Evolutionary conservation across 805 yeast genomes (phyloP).

Genomic region (Ogataea ganodermae): DNA sequence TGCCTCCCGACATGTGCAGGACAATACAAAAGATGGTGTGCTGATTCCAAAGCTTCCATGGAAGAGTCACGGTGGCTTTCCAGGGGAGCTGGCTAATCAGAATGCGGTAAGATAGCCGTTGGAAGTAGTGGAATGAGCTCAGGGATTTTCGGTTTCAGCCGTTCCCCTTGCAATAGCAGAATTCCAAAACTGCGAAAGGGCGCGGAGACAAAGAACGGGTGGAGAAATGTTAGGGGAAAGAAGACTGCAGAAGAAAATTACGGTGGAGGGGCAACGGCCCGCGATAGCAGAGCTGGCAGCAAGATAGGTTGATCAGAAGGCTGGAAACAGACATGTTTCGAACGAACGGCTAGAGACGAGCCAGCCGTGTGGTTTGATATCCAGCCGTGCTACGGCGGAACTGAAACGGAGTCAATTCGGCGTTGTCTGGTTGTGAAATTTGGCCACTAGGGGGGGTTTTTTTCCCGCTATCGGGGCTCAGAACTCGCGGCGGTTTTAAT

Average conservation of each 20-base stretch:
- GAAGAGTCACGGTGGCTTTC: neutral
- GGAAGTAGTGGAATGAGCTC: neutral
- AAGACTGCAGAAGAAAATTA: neutral
- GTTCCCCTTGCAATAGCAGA: neutral
- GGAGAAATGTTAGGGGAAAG: neutral
- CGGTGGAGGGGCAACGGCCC: neutral
- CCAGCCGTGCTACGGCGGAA: conserved; percentile 1
- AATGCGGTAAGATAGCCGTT: neutral
- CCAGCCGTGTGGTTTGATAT: neutral
- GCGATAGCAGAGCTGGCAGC: no score
- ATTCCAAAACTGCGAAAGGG: conserved; percentile 6
- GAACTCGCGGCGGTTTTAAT: neutral
- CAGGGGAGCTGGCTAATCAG: neutral
- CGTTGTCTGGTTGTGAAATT: no score
- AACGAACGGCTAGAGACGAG: neutral
- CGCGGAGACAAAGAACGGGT: neutral
- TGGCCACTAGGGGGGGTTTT: no score
- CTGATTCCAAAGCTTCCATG: neutral
- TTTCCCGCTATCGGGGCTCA: neutral
- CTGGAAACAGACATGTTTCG: neutral
- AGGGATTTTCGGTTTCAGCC: conserved; percentile 7
- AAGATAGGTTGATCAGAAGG: neutral
- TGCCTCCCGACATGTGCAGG: no score
- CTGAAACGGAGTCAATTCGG: no score
- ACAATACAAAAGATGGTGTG: no score